Evolutionary conservation across 495 filamentous ascomycete species (phyloP), one percentile per base, ranked within the genome.

Genomic region (Staphylotrichum longicolle): DNA sequence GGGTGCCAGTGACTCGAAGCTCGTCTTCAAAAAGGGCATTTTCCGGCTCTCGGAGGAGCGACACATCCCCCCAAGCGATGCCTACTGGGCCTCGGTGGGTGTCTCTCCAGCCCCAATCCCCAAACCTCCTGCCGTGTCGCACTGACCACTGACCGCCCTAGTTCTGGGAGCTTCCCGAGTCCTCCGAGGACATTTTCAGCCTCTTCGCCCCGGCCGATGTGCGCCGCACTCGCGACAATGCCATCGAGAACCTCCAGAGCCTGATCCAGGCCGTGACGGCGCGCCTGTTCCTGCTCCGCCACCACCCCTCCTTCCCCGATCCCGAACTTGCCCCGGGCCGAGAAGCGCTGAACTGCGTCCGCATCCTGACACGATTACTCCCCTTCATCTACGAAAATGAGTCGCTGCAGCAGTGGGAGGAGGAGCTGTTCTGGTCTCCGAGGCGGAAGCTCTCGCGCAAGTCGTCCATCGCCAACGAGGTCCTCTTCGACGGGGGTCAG

Each of bases 111-210:
- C 37, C 10, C 10, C 6, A 10, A 39, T 39, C 37, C 6, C 37
- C 20, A 27, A 27, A 27, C 20, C 20, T 27, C 20, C 20, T 27
- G 20, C 20, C 20, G 20, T 15, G 40, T 7, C 45, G 42, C 20
- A 49, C 49, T 47, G 39, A 51, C 35, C 52, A 1, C 37, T 1
- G 5, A 3, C 30, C 32, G 1, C 15, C 50, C 10, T 67, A 96
- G 92, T 99, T 97, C 78, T 97, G 93, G 91, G 91, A 97, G 76
- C 88, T 99, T 30, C 94, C 95, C 63, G 95, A 98, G 75, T 92
- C 91, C 12, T 83, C 90, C 41, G 94, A 98, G 63, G 94, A 99
- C 77, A 87, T 98, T 68, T 98, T 98, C 80, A 95, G 91, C 64
- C 85, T 99, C 56, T 99, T 98, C 75, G 91, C 93, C 50, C 88